A percentile compares a stretch with the other conserved stretches of the same genome.
Evolutionary conservation across 306 rosid genomes (phyloP).

Genomic region (Quercus mongolica): DNA sequence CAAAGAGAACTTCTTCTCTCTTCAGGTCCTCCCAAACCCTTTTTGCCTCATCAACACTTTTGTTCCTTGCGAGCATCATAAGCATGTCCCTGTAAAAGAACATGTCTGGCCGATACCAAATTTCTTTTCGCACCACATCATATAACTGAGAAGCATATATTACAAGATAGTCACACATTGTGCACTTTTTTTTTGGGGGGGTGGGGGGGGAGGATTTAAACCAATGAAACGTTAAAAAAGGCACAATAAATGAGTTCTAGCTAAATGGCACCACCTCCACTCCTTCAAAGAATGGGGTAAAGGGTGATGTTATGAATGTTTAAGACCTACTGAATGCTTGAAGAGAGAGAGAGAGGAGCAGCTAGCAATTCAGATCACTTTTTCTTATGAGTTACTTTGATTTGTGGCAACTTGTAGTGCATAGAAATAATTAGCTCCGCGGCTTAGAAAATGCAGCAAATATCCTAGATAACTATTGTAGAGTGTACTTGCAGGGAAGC

Average conservation of each 20-base stretch:
- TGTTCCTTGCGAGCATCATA: slow-evolving; percentile 87
- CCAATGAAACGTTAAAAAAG: not conserved
- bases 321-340: not conserved
- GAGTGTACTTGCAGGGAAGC: not conserved
- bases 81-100: slow-evolving; percentile 92
- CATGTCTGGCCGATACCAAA: slow-evolving; percentile 98
- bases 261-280: not conserved
- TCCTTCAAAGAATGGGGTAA: not conserved
- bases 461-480: not conserved
- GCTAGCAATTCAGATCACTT: not conserved
- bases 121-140: slow-evolving; percentile 79
- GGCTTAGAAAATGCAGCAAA: not conserved
- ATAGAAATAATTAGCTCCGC: not conserved
- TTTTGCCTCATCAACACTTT: slow-evolving; percentile 62
- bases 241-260: not conserved
- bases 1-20: slow-evolving; percentile 66
- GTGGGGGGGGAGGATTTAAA: too few relatives aligned
- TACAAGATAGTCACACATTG: not conserved
- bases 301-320: not conserved
- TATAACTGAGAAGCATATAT: slow-evolving; percentile 50
- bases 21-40: slow-evolving; percentile 82
- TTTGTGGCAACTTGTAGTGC: not conserved
- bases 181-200: too few relatives aligned
- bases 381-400: not conserved
- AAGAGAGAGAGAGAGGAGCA: not conserved